Evolutionary conservation across 768 basidiomycete genomes (phyloP).

Genomic region (Collybia sordida): DNA sequence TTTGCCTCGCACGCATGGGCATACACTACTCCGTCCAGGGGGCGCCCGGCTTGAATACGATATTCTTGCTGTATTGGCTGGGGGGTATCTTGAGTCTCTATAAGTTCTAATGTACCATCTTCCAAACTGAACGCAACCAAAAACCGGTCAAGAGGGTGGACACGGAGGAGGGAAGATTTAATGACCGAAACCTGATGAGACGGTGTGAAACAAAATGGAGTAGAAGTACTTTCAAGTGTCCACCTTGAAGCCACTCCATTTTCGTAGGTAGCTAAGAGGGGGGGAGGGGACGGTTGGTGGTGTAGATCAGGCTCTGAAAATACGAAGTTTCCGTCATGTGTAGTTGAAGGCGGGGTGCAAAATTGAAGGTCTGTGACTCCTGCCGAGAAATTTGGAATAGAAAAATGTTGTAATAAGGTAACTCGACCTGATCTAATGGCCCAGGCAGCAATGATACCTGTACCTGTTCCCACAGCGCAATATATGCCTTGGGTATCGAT

Average conservation of each 20-base stretch:
- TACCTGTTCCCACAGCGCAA: slow-evolving; percentile 71
- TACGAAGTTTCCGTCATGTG: neutral
- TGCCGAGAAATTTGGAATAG: slow-evolving; percentile 40
- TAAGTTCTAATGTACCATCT: slow-evolving; percentile 67
- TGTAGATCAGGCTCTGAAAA: neutral
- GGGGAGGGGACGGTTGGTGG: slow-evolving; percentile 12
- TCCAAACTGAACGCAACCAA: slow-evolving; percentile 60
- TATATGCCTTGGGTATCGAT: slow-evolving; percentile 60
- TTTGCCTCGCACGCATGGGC: slow-evolving; percentile 54
- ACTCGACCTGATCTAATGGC: slow-evolving; percentile 40
- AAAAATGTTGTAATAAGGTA: slow-evolving; percentile 39
- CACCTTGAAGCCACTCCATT: slow-evolving; percentile 60
- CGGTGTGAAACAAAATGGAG: slow-evolving; percentile 40
- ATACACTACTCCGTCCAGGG: slow-evolving; percentile 49
- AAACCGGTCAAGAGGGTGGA: slow-evolving; percentile 43
- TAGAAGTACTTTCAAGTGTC: slow-evolving; percentile 34
- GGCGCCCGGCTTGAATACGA: slow-evolving; percentile 58
- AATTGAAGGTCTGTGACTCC: slow-evolving; percentile 59
- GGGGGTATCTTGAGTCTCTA: slow-evolving; percentile 48
- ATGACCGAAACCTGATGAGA: slow-evolving; percentile 42
- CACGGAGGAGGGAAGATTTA: slow-evolving; percentile 48
- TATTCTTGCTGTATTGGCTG: slow-evolving; percentile 43
- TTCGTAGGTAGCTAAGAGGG: slow-evolving; percentile 54
- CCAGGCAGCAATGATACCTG: slow-evolving; percentile 68
- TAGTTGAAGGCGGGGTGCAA: slow-evolving; percentile 14